phyloP scores from a whole-genome alignment of 208 protist genomes.

The Acanthamoeba sp. region DNA sequence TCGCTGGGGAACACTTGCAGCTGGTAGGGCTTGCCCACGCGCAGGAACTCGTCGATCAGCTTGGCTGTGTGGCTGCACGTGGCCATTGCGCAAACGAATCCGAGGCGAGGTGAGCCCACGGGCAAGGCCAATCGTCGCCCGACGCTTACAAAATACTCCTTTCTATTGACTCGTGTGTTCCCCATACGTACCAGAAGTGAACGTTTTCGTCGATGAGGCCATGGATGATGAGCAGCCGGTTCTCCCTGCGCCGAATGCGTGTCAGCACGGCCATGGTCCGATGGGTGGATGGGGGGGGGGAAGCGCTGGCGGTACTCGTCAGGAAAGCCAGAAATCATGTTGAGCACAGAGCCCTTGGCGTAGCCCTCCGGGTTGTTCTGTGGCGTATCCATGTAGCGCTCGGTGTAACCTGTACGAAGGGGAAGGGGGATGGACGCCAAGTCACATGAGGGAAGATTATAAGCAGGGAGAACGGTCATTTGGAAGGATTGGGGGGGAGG shows the following conservation, averaged over 20 bases:
- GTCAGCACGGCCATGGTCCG: not conserved
- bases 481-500: too few species aligned
- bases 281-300: not conserved
- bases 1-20: conserved; percentile 79
- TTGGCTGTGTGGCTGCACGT: conserved; percentile 62
- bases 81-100: not conserved
- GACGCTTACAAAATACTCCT: not conserved
- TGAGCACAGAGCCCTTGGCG: conserved; percentile 59
- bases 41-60: conserved; percentile 69
- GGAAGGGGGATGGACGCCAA: too few species aligned
- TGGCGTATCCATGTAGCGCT: conserved; percentile 84
- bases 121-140: too few species aligned
- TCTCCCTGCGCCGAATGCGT: not conserved
- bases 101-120: not conserved
- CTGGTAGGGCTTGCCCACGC: conserved; percentile 78
- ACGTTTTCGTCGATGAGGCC: conserved; percentile 85
- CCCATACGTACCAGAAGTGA: conserved; percentile 76
- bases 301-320: conserved; percentile 64
- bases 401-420: conserved; percentile 78
- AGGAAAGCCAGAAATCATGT: conserved; percentile 70
- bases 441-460: too few species aligned
- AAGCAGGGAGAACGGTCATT: too few species aligned
- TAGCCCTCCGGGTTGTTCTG: conserved; percentile 75
- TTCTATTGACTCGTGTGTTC: not conserved
- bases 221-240: conserved; percentile 80